Evolutionary conservation across 805 yeast species (phyloP), one percentile per base, ranked within the genome.

Genomic region (Pachysolen tannophilus): DNA sequence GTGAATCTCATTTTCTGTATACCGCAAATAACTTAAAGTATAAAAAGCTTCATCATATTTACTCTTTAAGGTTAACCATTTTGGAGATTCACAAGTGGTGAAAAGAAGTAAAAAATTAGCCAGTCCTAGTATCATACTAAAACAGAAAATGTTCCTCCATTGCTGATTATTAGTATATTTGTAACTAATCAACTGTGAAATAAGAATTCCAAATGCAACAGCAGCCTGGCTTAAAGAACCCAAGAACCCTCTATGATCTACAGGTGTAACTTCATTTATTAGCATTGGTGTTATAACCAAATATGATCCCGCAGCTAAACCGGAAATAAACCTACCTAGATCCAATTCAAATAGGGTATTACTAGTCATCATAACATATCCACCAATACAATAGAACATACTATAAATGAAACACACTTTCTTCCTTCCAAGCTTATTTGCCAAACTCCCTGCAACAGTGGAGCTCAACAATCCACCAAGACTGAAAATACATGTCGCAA

Each of bases 391-490:
- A 34, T 45, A 60, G 6, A 54, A 34, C 6, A 42, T 8, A 4
- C 62, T 43, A 19, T 49, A 49, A 7, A 44, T 6, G 9, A 29
- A 13, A 11, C 32, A 23, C 13, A 14, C 13, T 8, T 23, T 23
- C 13, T 8, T 30, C 17, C 32, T 18, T 5, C 71, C 71, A 30
- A 56, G 43, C 20, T 38, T 38, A 39, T 65, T 67, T 10, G 69
- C 63, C 25, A 63, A 31, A 8, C 46, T 41, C 3, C 69, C 69
- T 6, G 55, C 59, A 43, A 60, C 60, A 27, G 61, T 52, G 4
- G 68, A 62, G 4, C 69, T 69, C 30, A 65, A 32, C 25, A 65
- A 54, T 0, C 71, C 71, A 7, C 71, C 71, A 38, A 65, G 59
- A 36, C 65, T 61, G 51, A 63, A 65, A 30, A 65, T 61, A 1